Evolutionary conservation across 768 basidiomycete species (phyloP).

Genomic region (Phylloporus sp.): DNA sequence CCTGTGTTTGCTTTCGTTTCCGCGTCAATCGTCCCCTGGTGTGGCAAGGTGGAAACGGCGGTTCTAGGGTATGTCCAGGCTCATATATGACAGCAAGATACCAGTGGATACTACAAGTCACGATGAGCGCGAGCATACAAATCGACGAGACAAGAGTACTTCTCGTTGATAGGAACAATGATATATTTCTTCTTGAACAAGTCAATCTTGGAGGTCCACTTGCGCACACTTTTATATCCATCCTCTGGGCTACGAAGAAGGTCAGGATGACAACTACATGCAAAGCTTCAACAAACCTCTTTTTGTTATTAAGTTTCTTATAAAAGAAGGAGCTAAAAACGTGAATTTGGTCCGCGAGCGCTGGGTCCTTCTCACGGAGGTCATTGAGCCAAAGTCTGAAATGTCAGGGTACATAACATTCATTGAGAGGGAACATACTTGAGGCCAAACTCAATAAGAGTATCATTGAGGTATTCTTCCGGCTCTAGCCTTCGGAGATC

Average conservation of each 20-base stretch:
- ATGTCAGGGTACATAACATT: conserved; percentile 3
- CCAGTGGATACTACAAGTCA: conserved; percentile 77
- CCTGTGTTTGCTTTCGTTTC: conserved; percentile 18
- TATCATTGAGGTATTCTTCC: conserved; percentile 92
- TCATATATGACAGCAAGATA: conserved; percentile 92
- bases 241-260: conserved; percentile 42
- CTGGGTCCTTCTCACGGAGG: conserved; percentile 51
- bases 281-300: conserved; percentile 41
- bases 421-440: conserved; percentile 53
- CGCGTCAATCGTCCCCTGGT: conserved; percentile 17
- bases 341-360: conserved; percentile 70
- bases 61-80: conserved; percentile 58
- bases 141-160: conserved; percentile 48
- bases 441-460: conserved; percentile 91
- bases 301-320: conserved; percentile 74
- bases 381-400: conserved; percentile 66
- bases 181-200: conserved; percentile 90
- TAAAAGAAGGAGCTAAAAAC: conserved; percentile 99
- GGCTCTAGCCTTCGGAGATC: conserved; percentile 73
- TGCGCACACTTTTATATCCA: conserved; percentile 80
- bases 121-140: conserved; percentile 3
- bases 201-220: conserved; percentile 91
- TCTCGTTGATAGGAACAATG: conserved; percentile 94
- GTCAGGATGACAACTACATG: background rate
- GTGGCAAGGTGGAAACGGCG: conserved; percentile 37